Conservation (phyloP, 805 yeast genomes). For the Yamadazyma olivae region DNA sequence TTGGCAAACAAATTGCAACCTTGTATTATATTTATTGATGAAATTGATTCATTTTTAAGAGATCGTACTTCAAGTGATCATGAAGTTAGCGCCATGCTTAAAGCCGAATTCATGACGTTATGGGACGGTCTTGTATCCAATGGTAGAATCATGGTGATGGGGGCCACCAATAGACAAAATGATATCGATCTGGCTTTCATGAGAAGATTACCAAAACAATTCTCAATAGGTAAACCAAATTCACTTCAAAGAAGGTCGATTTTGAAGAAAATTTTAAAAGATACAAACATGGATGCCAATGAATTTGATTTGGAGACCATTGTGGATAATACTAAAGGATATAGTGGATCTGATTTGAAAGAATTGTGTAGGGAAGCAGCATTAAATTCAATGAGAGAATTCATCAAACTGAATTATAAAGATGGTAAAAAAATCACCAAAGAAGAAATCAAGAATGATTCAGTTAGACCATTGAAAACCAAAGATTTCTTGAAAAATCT, state of each 20-base stretch:
- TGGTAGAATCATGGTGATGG: slow-evolving; percentile 82
- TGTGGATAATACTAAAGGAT: slow-evolving; percentile 60
- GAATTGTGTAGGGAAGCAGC: slow-evolving; percentile 95
- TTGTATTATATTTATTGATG: slow-evolving; percentile 92
- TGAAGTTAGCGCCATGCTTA: slow-evolving; percentile 90
- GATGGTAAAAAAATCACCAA: slow-evolving; percentile 26
- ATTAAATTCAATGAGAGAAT: slow-evolving; percentile 82
- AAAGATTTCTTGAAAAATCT: slow-evolving; percentile 53
- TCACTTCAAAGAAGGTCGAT: slow-evolving; percentile 67
- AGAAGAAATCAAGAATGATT: slow-evolving; percentile 27
- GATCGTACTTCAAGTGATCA: slow-evolving; percentile 84
- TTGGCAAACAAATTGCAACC: slow-evolving; percentile 89
- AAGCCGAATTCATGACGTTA: slow-evolving; percentile 95
- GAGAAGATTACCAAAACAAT: slow-evolving; percentile 89
- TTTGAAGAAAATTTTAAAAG: slow-evolving; percentile 62
- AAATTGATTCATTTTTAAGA: slow-evolving; percentile 89
- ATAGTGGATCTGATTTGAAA: slow-evolving; percentile 85
- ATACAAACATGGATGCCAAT: slow-evolving; percentile 53
- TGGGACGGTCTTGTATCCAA: slow-evolving; percentile 89
- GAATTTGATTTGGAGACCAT: slow-evolving; percentile 60
- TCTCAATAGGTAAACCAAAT: slow-evolving; percentile 73
- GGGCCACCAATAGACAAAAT: slow-evolving; percentile 90
- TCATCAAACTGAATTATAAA: slow-evolving; percentile 57
- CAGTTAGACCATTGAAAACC: slow-evolving; percentile 62
- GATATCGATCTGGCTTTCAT: slow-evolving; percentile 92